Evolutionary conservation across 2,329 filamentous ascomycete species (phyloP).

Genomic region (Ilyonectria mors-panacis): DNA sequence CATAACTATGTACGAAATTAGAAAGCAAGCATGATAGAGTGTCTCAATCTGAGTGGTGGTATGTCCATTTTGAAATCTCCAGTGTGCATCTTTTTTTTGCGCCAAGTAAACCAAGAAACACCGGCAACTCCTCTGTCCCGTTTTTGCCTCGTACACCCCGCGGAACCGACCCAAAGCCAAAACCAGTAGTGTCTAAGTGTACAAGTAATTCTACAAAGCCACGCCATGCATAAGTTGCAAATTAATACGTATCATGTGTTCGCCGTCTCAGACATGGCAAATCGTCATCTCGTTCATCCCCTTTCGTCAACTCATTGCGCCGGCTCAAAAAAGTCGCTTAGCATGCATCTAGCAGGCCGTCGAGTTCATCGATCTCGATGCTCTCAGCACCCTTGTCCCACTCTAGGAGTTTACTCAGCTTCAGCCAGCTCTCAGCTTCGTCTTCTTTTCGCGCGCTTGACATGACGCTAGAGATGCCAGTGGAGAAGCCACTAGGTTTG

Average conservation of each 20-base stretch:
- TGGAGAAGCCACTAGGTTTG: constrained; percentile 49
- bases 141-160: constrained; percentile 41
- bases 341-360: constrained; percentile 85
- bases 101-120: constrained; percentile 39
- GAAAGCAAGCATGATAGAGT: constrained; percentile 29
- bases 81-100: constrained; percentile 37
- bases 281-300: constrained; percentile 42
- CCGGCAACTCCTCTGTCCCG: constrained; percentile 33
- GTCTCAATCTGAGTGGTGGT: constrained; percentile 47
- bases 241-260: constrained; percentile 42
- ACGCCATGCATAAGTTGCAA: constrained; percentile 42
- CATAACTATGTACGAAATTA: constrained; percentile 46
- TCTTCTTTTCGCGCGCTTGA: constrained; percentile 55
- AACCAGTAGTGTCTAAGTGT: constrained; percentile 48
- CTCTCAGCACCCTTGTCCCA: constrained; percentile 86
- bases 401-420: constrained; percentile 59
- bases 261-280: constrained; percentile 46
- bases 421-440: constrained; percentile 58
- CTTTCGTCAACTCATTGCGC: constrained; percentile 39
- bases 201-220: constrained; percentile 51
- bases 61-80: constrained; percentile 41
- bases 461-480: constrained; percentile 41
- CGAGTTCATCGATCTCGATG: constrained; percentile 93
- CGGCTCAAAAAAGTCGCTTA: constrained; percentile 56
- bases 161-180: constrained; percentile 36